A percentile compares a stretch with the other conserved stretches of the same genome.
phyloP scores from a whole-genome alignment of 163 green algal genomes.

The Scenedesmus sp. region DNA sequence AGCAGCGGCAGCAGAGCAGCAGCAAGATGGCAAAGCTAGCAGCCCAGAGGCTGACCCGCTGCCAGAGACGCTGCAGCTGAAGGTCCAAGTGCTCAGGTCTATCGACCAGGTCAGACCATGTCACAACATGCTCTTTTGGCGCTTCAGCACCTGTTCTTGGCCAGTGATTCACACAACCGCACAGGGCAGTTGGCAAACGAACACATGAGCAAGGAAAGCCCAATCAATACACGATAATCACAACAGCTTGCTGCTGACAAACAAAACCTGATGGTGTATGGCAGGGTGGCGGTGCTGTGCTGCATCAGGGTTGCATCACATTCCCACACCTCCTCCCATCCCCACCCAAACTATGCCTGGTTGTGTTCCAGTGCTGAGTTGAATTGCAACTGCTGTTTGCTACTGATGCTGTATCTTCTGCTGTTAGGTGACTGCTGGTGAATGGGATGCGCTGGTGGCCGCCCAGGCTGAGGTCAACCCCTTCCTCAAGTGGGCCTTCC shows the following conservation, averaged over 20 bases:
- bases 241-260: neutral
- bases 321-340: neutral
- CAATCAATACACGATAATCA: neutral
- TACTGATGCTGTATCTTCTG: neutral
- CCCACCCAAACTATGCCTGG: no score
- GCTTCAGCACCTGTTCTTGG: neutral
- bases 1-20: neutral
- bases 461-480: constrained; percentile 65
- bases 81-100: constrained; percentile 19
- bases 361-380: neutral
- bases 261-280: no score
- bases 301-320: neutral
- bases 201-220: neutral
- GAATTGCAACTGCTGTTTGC: neutral
- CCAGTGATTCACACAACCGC: neutral
- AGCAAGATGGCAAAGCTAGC: neutral
- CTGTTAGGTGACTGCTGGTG: constrained; percentile 56
- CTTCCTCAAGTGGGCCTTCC: constrained; percentile 71
- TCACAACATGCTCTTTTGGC: no score
- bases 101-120: constrained; percentile 16
- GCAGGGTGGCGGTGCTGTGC: no score
- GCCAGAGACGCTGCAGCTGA: constrained; percentile 11
- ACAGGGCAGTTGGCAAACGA: neutral
- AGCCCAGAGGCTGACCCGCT: neutral
- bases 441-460: constrained; percentile 69